Base-by-base conservation (phyloP, 768 basidiomycete species). In the Crucibulum laeve region DNA sequence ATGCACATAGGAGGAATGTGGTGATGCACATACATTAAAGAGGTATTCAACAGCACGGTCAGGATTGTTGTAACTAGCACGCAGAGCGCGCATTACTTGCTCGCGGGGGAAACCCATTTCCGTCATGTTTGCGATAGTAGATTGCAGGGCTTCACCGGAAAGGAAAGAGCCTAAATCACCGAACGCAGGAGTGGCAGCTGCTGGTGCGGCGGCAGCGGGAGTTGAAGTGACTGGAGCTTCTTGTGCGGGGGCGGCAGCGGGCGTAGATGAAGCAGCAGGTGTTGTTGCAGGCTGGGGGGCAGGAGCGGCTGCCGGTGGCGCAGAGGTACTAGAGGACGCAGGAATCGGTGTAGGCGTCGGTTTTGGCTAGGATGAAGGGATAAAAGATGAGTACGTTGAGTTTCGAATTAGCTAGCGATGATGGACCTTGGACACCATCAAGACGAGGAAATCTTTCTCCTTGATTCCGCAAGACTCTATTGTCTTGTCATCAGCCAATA, bases 391-490 rank as follows among this genome's bases (percentile, higher is more conserved):
- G 2, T 2, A 33, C 13, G 26, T 28, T 30, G 25, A 11, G 10
- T 22, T 14, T 8, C 54, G 41, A 15, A 57, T 47, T 26, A 46
- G 44, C 19, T 11, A 30, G 32, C 17, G 28, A 25, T 18, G 23
- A 42, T 69, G 40, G 49, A 94, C 94, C 82, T 96, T 98, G 40
- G 92, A 80, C 25, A 97, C 90, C 95, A 98, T 99, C 33, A 99
- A 80, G n/a, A 99, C 96, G 47, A 98, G 70, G 70, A 99, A 99
- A 63, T 96, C 95, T 71, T 96, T 98, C 67, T 98, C 95, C 70
- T 96, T 94, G 73, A 98, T 89, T 42, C 86, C 81, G 57, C 86
- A 88, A 36, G 87, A 85, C 54, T 78, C 87, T 25, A 99, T 77
- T 1, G 86, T 87, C 71, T 93, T 94, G 46, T 82, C 79, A 62